Conservation (phyloP, 129 eudicot species). For the Pseudognaphalium luteoalbum region DNA sequence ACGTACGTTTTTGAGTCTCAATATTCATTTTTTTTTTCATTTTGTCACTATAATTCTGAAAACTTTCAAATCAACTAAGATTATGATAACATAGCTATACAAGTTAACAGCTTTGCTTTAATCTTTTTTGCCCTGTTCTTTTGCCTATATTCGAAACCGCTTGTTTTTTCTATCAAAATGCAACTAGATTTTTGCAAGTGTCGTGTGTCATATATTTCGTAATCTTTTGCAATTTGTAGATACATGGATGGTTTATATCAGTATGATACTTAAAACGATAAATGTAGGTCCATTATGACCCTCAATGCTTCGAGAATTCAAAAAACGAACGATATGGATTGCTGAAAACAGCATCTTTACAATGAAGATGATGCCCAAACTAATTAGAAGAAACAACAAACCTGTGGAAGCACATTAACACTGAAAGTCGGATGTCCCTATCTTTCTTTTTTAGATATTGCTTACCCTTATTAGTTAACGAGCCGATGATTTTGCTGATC, state of each 20-base stretch:
- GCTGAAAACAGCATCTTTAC: not conserved
- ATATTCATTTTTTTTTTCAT: too few relatives aligned
- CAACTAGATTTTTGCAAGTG: not conserved
- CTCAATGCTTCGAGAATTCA: not conserved
- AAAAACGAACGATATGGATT: not conserved
- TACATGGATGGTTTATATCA: not conserved
- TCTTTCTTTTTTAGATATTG: slow-evolving; percentile 17
- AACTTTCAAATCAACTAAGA: too few relatives aligned
- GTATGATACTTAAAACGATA: not conserved
- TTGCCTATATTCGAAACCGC: not conserved
- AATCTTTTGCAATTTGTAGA: not conserved
- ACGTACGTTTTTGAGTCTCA: too few relatives aligned
- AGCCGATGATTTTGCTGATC: slow-evolving; percentile 15
- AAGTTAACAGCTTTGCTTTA: not conserved
- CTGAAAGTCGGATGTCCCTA: slow-evolving; percentile 3
- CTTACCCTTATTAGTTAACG: slow-evolving; percentile 1
- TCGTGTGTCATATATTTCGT: not conserved
- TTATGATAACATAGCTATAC: too few relatives aligned
- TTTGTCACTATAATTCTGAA: too few relatives aligned
- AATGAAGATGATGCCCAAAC: not conserved
- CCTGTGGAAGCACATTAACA: not conserved
- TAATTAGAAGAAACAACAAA: slow-evolving; percentile 8
- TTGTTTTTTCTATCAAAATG: not conserved
- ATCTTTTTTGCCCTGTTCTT: not conserved
- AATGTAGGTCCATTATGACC: slow-evolving; percentile 4